phyloP scores from a whole-genome alignment of 176 grass and related monocot species.

The Themeda triandra region DNA sequence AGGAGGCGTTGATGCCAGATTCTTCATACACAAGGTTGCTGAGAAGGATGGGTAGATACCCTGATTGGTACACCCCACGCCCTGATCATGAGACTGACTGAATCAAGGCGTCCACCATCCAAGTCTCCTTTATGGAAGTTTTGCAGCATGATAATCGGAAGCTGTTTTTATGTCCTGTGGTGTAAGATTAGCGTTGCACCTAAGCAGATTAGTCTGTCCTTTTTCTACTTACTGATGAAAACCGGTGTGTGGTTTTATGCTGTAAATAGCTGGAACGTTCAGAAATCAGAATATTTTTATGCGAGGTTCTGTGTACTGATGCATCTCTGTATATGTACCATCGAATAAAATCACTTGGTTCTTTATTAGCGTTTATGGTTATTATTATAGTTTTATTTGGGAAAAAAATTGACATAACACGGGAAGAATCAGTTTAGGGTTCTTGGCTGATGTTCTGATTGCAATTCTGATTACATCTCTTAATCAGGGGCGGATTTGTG shows the following conservation, averaged over 20 bases:
- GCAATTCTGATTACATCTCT: background rate
- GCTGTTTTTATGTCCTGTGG: background rate
- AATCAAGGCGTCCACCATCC: background rate
- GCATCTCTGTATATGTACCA: background rate
- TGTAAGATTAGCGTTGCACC: background rate
- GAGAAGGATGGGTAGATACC: conserved; percentile 58
- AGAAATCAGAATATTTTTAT: background rate
- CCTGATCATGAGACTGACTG: conserved; percentile 59
- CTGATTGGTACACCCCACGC: conserved; percentile 69
- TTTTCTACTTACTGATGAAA: conserved; percentile 3
- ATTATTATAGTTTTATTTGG: too few relatives aligned
- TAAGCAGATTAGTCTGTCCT: background rate
- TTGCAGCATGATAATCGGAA: background rate
- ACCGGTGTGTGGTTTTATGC: background rate
- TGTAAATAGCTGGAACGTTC: background rate
- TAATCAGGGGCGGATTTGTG: too few relatives aligned
- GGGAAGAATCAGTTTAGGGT: background rate
- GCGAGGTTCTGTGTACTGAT: background rate
- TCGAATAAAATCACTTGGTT: background rate
- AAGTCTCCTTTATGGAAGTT: background rate
- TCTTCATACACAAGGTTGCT: conserved; percentile 70
- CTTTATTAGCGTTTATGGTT: too few relatives aligned
- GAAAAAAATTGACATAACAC: too few relatives aligned
- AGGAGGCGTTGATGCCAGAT: conserved; percentile 57
- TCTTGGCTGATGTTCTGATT: background rate